phyloP scores from a whole-genome alignment of 2,329 filamentous ascomycete genomes.

The Fusarium gaditjirri region DNA sequence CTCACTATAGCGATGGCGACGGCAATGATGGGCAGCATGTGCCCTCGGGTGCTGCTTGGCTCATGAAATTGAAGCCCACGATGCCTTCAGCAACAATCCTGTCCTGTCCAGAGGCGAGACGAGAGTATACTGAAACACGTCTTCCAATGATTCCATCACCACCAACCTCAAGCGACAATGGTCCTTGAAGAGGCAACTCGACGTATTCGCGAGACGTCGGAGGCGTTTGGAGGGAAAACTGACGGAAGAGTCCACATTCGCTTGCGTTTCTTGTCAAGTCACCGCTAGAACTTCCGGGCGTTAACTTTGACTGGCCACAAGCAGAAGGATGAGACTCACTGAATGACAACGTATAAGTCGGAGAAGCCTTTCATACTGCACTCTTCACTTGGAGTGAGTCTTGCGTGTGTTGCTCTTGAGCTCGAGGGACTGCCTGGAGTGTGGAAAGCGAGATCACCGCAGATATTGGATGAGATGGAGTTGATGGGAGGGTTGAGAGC shows the following conservation, averaged over 20 bases:
- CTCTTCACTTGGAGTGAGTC: conserved; percentile 50
- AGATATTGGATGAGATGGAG: conserved; percentile 19
- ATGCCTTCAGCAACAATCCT: conserved; percentile 59
- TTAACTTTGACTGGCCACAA: neutral
- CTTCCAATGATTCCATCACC: conserved; percentile 60
- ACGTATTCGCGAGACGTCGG: conserved; percentile 36
- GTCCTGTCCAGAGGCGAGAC: conserved; percentile 35
- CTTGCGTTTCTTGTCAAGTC: conserved; percentile 54
- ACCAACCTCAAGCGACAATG: conserved; percentile 58
- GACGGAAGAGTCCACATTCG: conserved; percentile 57
- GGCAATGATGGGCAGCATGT: conserved; percentile 9
- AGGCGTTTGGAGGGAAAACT: conserved; percentile 47
- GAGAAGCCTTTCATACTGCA: conserved; percentile 26
- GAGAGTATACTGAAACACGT: conserved; percentile 55
- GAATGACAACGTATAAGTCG: conserved; percentile 55
- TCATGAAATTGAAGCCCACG: conserved; percentile 59
- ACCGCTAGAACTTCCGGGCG: conserved; percentile 50
- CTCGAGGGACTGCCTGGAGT: conserved; percentile 53
- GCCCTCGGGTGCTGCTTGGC: conserved; percentile 1
- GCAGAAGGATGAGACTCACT: conserved; percentile 48
- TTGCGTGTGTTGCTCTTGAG: conserved; percentile 54
- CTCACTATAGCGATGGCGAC: conserved; percentile 19
- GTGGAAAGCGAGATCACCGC: conserved; percentile 58
- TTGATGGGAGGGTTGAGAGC: conserved; percentile 51
- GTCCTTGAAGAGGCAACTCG: conserved; percentile 51